Evolutionary conservation across 2,329 filamentous ascomycete genomes (phyloP).

Genomic region (Trichoderma gracile): DNA sequence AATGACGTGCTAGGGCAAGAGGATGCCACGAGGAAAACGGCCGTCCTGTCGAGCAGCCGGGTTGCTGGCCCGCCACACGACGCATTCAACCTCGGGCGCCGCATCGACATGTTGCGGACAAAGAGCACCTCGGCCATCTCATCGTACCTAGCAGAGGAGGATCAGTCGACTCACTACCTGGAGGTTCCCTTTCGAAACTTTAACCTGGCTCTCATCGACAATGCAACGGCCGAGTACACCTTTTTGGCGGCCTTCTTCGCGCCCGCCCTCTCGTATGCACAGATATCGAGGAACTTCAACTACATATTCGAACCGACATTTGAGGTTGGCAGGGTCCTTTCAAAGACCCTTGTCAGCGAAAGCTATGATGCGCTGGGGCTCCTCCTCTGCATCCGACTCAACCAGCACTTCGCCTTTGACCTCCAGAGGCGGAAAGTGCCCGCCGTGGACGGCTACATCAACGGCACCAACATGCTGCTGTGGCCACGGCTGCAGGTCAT

Average conservation of each 20-base stretch:
- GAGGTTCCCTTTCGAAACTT: slow-evolving; percentile 92
- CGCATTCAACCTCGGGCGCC: slow-evolving; percentile 83
- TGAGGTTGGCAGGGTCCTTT: slow-evolving; percentile 74
- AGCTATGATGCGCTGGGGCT: slow-evolving; percentile 84
- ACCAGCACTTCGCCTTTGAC: slow-evolving; percentile 92
- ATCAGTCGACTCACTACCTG: slow-evolving; percentile 79
- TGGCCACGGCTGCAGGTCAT: slow-evolving; percentile 95
- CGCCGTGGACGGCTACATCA: slow-evolving; percentile 86
- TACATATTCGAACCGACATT: slow-evolving; percentile 92
- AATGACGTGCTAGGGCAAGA: slow-evolving; percentile 82
- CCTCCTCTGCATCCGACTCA: slow-evolving; percentile 87
- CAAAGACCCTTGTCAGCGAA: slow-evolving; percentile 72
- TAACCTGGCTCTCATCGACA: slow-evolving; percentile 91
- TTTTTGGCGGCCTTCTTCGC: slow-evolving; percentile 91
- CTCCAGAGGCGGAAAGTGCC: slow-evolving; percentile 89
- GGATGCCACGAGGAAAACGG: slow-evolving; percentile 65
- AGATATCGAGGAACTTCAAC: slow-evolving; percentile 78
- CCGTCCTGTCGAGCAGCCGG: slow-evolving; percentile 52
- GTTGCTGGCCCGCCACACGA: slow-evolving; percentile 68
- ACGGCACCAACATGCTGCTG: slow-evolving; percentile 90
- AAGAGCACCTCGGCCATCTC: slow-evolving; percentile 74
- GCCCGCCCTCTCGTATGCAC: slow-evolving; percentile 70
- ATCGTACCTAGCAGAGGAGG: slow-evolving; percentile 89
- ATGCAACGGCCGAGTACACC: slow-evolving; percentile 90
- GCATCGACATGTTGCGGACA: slow-evolving; percentile 77